These are phyloP conservation scores for Chalciporus sp. DNA, from an alignment of 1,284 basidiomycete species.

Conservation along the genomic window DNA sequence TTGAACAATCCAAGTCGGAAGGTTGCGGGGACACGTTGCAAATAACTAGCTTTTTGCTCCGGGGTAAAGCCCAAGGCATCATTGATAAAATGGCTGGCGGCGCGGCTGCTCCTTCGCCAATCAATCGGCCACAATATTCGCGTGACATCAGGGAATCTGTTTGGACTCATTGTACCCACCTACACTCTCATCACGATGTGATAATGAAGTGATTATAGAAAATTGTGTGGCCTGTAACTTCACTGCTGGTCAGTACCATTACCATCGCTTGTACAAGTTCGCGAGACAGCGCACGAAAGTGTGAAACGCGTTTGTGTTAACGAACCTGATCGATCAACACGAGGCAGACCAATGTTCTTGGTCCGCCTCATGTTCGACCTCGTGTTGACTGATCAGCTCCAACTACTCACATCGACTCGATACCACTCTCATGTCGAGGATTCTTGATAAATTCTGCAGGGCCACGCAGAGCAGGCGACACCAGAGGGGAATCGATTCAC, in stretches of 20 bases:
- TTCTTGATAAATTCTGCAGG: not conserved
- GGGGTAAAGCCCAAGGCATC: not conserved
- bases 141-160: not conserved
- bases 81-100: not conserved
- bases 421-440: not conserved
- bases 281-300: not conserved
- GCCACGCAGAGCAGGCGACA: not conserved
- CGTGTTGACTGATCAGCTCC: not conserved
- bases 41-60: slow-evolving; percentile 5
- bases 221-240: not conserved
- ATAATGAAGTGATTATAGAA: not conserved
- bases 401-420: slow-evolving; percentile 1
- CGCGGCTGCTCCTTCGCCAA: not conserved
- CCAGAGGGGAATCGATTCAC: not conserved
- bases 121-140: not conserved
- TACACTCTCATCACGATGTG: not conserved
- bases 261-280: not conserved
- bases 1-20: slow-evolving; percentile 40
- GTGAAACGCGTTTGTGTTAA: not conserved
- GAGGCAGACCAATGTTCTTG: slow-evolving; percentile 4
- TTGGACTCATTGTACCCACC: not conserved
- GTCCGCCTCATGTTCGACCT: too few relatives aligned
- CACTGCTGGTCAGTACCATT: not conserved
- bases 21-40: slow-evolving; percentile 37
- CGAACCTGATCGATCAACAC: slow-evolving; percentile 4